These are phyloP conservation scores for Canariomyces notabilis DNA, from an alignment of 2,329 filamentous ascomycete genomes.

Conservation along the genomic window DNA sequence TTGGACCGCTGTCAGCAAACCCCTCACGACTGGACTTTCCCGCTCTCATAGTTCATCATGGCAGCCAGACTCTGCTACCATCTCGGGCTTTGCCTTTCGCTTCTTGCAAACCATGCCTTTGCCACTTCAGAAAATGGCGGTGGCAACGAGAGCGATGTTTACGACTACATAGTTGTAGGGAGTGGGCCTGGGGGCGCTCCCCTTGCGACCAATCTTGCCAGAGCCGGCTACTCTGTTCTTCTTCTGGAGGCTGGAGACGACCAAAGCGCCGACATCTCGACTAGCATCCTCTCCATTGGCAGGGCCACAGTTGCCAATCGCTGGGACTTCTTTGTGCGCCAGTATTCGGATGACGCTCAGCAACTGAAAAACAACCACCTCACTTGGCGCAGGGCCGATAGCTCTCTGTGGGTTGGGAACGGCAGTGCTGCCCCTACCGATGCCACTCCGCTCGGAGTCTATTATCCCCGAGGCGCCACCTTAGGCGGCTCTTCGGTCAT, in stretches of 20 bases:
- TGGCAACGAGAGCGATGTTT: slow-evolving; percentile 10
- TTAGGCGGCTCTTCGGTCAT: slow-evolving; percentile 34
- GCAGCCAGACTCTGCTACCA: neutral
- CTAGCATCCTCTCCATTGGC: slow-evolving; percentile 42
- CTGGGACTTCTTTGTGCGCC: slow-evolving; percentile 55
- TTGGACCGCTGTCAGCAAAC: too few species aligned
- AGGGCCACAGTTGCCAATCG: slow-evolving; percentile 40
- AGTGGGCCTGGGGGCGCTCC: slow-evolving; percentile 49
- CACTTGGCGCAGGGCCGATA: slow-evolving; percentile 37
- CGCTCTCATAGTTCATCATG: neutral
- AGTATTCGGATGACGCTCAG: slow-evolving; percentile 45
- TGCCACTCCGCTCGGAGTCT: slow-evolving; percentile 30
- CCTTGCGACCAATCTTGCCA: slow-evolving; percentile 46
- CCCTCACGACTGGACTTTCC: too few species aligned
- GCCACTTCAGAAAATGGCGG: neutral
- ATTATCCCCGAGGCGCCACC: slow-evolving; percentile 36
- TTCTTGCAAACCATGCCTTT: slow-evolving; percentile 2
- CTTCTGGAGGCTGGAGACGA: slow-evolving; percentile 53
- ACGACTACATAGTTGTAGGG: slow-evolving; percentile 51
- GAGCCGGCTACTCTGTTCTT: slow-evolving; percentile 47
- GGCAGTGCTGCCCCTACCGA: slow-evolving; percentile 24
- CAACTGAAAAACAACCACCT: slow-evolving; percentile 46
- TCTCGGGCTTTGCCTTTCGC: slow-evolving; percentile 1
- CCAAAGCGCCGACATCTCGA: slow-evolving; percentile 38
- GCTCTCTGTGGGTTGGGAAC: slow-evolving; percentile 27